phyloP scores from a whole-genome alignment of 108 stramenopile genomes.

The Schizochytrium sp. region DNA sequence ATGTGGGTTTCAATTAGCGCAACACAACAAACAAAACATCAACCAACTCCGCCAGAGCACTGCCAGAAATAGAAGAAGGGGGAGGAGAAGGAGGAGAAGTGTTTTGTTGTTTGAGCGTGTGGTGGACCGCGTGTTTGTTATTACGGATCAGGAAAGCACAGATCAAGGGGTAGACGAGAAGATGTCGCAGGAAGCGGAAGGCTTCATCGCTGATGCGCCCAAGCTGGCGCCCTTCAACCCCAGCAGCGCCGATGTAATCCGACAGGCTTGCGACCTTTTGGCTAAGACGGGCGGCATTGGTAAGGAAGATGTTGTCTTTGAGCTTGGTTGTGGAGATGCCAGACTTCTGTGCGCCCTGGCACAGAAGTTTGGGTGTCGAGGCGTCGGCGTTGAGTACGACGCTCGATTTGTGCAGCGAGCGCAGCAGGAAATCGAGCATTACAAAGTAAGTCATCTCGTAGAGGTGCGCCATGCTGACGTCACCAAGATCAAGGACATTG shows the following conservation, averaged over 20 bases:
- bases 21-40: too few relatives aligned
- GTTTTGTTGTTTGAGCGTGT: too few relatives aligned
- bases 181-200: neutral
- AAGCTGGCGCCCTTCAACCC: slow-evolving; percentile 33
- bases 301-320: slow-evolving; percentile 6
- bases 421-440: neutral
- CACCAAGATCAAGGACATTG: slow-evolving; percentile 15
- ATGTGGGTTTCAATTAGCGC: too few relatives aligned
- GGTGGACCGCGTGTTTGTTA: neutral
- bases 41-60: too few relatives aligned
- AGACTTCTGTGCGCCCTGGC: neutral
- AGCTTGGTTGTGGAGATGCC: slow-evolving; percentile 48
- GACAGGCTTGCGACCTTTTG: neutral
- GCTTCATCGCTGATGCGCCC: neutral
- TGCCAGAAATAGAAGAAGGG: too few relatives aligned
- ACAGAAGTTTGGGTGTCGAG: slow-evolving; percentile 8
- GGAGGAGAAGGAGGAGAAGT: too few relatives aligned
- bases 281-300: neutral
- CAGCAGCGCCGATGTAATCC: slow-evolving; percentile 4
- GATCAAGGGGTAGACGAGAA: neutral
- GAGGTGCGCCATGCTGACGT: slow-evolving; percentile 11
- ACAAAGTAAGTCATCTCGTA: neutral
- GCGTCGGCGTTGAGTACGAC: slow-evolving; percentile 59
- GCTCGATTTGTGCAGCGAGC: neutral
- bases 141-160: neutral